Conservation (phyloP, 2,329 filamentous ascomycete genomes). For the Chlorencoelia australis region DNA sequence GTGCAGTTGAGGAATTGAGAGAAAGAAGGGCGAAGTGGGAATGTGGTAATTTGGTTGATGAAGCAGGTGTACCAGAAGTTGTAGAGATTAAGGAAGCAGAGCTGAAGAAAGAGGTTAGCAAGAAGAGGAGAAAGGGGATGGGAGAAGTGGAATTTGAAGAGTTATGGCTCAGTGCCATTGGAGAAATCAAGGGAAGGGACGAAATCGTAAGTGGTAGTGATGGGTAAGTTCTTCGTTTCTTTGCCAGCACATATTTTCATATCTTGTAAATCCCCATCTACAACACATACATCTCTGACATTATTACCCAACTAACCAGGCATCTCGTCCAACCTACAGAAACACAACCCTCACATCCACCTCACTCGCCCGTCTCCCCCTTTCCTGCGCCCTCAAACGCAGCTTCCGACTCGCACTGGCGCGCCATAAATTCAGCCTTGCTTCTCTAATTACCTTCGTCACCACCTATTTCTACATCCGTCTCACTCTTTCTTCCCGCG, state of each 20-base stretch:
- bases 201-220: conserved; percentile 44
- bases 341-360: conserved; percentile 66
- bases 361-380: conserved; percentile 84
- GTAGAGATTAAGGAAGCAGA: conserved; percentile 57
- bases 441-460: conserved; percentile 46
- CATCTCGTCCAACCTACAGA: conserved; percentile 63
- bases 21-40: conserved; percentile 82
- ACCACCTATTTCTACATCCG: conserved; percentile 51
- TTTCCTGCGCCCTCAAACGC: conserved; percentile 71
- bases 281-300: conserved; percentile 39
- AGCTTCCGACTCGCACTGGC: conserved; percentile 71
- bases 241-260: conserved; percentile 4
- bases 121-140: conserved; percentile 73
- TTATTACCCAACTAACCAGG: conserved; percentile 70
- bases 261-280: conserved; percentile 27
- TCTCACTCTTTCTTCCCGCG: conserved; percentile 49
- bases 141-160: conserved; percentile 85
- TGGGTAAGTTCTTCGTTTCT: conserved; percentile 37
- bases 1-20: conserved; percentile 76
- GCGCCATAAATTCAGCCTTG: conserved; percentile 80
- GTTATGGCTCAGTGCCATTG: conserved; percentile 65
- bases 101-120: conserved; percentile 65
- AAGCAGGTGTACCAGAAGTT: conserved; percentile 48
- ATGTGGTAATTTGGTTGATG: conserved; percentile 63
- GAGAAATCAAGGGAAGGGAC: conserved; percentile 55